These are phyloP conservation scores for Capsella rubella DNA, from an alignment of 441 rosid genomes.

Conservation along the genomic window DNA sequence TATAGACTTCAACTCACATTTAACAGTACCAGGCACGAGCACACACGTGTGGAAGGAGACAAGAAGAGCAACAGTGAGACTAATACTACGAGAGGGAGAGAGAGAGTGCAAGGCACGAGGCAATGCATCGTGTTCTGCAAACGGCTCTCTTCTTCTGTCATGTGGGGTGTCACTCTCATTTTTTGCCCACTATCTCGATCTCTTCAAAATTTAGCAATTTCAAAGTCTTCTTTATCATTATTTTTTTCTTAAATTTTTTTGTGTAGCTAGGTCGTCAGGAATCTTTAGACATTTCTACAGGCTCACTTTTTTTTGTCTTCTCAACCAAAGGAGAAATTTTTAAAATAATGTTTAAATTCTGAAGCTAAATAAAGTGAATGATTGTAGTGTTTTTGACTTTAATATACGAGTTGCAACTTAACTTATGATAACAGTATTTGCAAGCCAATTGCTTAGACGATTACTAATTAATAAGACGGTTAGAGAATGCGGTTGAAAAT, in stretches of 20 bases:
- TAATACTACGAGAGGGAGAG: background rate
- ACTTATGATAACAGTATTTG: no score
- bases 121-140: slow-evolving; percentile 33
- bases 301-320: background rate
- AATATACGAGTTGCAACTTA: no score
- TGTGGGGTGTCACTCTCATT: slow-evolving; percentile 21
- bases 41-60: slow-evolving; percentile 40
- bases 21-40: slow-evolving; percentile 21
- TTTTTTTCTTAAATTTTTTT: background rate
- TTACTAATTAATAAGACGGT: no score
- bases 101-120: slow-evolving; percentile 34
- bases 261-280: slow-evolving; percentile 17
- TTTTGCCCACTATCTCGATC: slow-evolving; percentile 35
- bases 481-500: no score
- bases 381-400: no score
- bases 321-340: no score
- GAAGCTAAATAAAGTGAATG: no score
- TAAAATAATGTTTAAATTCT: no score
- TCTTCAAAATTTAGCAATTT: slow-evolving; percentile 27
- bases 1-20: background rate
- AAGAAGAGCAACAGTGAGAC: slow-evolving; percentile 26
- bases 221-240: slow-evolving; percentile 1
- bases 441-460: no score
- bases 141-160: slow-evolving; percentile 29
- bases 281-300: slow-evolving; percentile 15